These are phyloP conservation scores for Choanephora cucurbitarum DNA, from an alignment of 371 early-diverging fungal genomes.

Conservation along the genomic window DNA sequence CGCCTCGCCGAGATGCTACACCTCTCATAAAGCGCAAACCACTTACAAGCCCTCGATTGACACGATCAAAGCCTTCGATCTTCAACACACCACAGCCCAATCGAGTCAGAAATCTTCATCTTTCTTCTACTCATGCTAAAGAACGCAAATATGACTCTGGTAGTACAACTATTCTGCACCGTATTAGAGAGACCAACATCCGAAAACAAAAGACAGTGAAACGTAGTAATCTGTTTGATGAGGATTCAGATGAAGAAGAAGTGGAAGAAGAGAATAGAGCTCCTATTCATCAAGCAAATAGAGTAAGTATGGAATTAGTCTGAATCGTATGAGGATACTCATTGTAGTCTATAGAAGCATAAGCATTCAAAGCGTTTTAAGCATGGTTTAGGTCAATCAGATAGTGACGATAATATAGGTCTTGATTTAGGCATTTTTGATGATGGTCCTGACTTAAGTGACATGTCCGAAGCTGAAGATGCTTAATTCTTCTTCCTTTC, in stretches of 20 bases:
- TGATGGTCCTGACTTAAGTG: constrained; percentile 54
- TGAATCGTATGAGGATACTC: constrained; percentile 4
- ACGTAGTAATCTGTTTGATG: constrained; percentile 20
- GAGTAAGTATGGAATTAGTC: too few relatives aligned
- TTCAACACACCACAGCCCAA: constrained; percentile 44
- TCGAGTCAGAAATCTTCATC: constrained; percentile 15
- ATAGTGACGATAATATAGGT: constrained; percentile 37
- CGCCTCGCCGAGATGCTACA: constrained; percentile 18
- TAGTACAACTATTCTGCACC: constrained; percentile 30
- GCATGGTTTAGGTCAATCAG: constrained; percentile 1
- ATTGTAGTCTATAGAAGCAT: not conserved
- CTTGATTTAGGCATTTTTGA: constrained; percentile 47
- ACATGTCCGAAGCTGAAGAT: constrained; percentile 43
- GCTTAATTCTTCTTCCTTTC: constrained; percentile 4
- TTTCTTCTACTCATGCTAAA: not conserved
- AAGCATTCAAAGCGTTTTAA: constrained; percentile 2
- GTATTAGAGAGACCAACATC: constrained; percentile 35
- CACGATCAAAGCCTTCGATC: constrained; percentile 1
- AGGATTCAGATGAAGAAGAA: constrained; percentile 19
- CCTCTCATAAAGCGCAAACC: constrained; percentile 14
- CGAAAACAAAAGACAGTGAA: constrained; percentile 19
- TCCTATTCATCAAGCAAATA: not conserved
- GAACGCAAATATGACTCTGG: constrained; percentile 11
- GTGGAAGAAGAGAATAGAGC: constrained; percentile 9
- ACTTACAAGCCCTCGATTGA: constrained; percentile 20